phyloP scores from a whole-genome alignment of 805 yeast genomes.

The Wickerhamomyces rabaulensis region DNA sequence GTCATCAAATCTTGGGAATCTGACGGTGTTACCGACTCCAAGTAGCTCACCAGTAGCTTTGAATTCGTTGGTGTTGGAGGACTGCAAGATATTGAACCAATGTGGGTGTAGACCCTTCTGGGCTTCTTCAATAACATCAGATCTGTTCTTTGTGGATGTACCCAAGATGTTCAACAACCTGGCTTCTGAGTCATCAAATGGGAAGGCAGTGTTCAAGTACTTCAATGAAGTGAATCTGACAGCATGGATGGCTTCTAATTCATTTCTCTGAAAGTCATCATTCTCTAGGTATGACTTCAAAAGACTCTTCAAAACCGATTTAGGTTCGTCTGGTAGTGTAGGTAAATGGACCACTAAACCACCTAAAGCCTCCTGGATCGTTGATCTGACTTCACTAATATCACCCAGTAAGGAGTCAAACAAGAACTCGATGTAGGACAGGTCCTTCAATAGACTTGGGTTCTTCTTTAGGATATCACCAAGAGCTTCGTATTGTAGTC shows the following conservation, averaged over 20 bases:
- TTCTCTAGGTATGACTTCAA: constrained; percentile 32
- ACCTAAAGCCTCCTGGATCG: constrained; percentile 69
- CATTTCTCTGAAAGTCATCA: constrained; percentile 24
- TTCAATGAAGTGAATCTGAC: constrained; percentile 63
- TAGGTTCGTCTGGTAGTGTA: constrained; percentile 32
- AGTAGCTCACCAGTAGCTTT: constrained; percentile 40
- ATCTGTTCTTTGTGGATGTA: constrained; percentile 46
- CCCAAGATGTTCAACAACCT: constrained; percentile 67
- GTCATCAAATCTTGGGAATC: constrained; percentile 51
- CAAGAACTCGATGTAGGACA: constrained; percentile 56
- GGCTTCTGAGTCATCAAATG: constrained; percentile 63
- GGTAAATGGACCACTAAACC: constrained; percentile 47
- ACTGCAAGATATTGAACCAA: constrained; percentile 56
- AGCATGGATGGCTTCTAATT: constrained; percentile 35
- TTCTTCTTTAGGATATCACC: constrained; percentile 57
- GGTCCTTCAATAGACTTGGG: constrained; percentile 37
- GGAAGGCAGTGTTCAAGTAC: constrained; percentile 56
- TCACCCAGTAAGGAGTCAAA: constrained; percentile 70
- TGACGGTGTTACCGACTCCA: constrained; percentile 31
- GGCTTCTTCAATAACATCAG: constrained; percentile 80
- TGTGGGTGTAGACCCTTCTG: constrained; percentile 76
- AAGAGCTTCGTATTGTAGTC: constrained; percentile 70
- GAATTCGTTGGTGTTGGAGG: constrained; percentile 39
- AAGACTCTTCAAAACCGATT: constrained; percentile 35
- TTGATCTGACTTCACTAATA: constrained; percentile 50